These are phyloP conservation scores for Neoscytalidium dimidiatum DNA, from an alignment of 2,329 filamentous ascomycete genomes.

Conservation along the genomic window DNA sequence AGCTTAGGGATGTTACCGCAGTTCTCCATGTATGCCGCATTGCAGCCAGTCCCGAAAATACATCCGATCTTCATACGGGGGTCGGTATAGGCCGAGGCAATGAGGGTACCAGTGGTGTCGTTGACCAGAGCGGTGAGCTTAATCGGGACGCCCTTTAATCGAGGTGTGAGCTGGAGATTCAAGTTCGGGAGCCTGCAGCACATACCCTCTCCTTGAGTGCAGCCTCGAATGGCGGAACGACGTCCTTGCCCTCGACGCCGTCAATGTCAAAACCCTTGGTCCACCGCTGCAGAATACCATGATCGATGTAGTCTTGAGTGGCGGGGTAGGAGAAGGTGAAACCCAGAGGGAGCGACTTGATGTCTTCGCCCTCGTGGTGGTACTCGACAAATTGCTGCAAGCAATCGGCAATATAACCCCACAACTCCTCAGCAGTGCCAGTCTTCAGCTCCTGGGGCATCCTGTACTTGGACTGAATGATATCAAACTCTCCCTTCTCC, in stretches of 20 bases:
- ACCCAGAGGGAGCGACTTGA: slow-evolving; percentile 74
- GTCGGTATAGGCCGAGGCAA: slow-evolving; percentile 97
- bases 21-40: slow-evolving; percentile 97
- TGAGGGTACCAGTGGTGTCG: slow-evolving; percentile 94
- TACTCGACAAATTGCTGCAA: slow-evolving; percentile 88
- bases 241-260: slow-evolving; percentile 87
- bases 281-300: slow-evolving; percentile 91
- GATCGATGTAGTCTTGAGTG: slow-evolving; percentile 90
- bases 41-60: slow-evolving; percentile 98
- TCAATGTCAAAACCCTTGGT: slow-evolving; percentile 96
- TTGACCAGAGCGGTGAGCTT: slow-evolving; percentile 94
- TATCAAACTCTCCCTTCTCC: slow-evolving; percentile 89
- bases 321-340: slow-evolving; percentile 98
- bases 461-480: slow-evolving; percentile 93
- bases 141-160: slow-evolving; percentile 84
- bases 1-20: slow-evolving; percentile 91
- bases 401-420: slow-evolving; percentile 94
- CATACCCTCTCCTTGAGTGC: slow-evolving; percentile 70
- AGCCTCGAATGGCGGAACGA: slow-evolving; percentile 84
- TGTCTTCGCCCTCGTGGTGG: slow-evolving; percentile 69
- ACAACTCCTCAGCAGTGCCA: slow-evolving; percentile 81
- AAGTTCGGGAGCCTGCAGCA: slow-evolving; percentile 5
- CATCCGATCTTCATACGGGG: slow-evolving; percentile 89
- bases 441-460: slow-evolving; percentile 94
- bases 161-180: slow-evolving; percentile 35